Base-by-base conservation (phyloP, 371 early-diverging fungal species). In the Furculomyces boomerangus region DNA sequence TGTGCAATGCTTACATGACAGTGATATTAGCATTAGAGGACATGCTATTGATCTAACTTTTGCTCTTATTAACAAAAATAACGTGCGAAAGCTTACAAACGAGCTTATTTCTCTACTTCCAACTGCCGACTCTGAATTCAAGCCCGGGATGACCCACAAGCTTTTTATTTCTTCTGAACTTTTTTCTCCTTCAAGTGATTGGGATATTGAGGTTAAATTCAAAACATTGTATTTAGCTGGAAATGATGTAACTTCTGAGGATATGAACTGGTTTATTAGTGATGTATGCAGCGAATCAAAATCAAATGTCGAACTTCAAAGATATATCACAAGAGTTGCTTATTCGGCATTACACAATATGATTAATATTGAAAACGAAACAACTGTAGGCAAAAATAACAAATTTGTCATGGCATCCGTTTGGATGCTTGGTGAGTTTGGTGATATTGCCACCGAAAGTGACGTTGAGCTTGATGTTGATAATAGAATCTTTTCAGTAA, bases 381-480 rank as follows among this genome's bases (percentile, higher is more conserved):
- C 58, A 5, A 22, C 14, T 20, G 8, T 46, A 10, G 27, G 22
- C 24, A 53, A 67, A 18, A 75, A 91, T 71, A 92, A 93, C 64
- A 88, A 86, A 3, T 74, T 96, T 45, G 82, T 91, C n/a, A 72
- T 90, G 59, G 88, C 88, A 30, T 84, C 83, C 52, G 80, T 87
- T 3, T 97, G 98, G 98, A 77, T 81, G 39, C 79, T 94, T 64
- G 98, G 98, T 52, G 98, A 97, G 68, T 96, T 79, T 65, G 96
- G 93, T 28, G 94, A 97, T 64, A 68, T 88, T 2, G 73, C 96
- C 30, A 71, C 76, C 1, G 53, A 62, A 2, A 51, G 52, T 16
- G 28, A 54, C 3, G 45, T 20, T 1, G 22, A 39, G 41, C 35
- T 50, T 5, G 48, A 40, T 14, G 39, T 49, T 25, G 0, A 45